phyloP scores from a whole-genome alignment of 2,329 filamentous ascomycete genomes.

The Pseudocercospora macadamiae region DNA sequence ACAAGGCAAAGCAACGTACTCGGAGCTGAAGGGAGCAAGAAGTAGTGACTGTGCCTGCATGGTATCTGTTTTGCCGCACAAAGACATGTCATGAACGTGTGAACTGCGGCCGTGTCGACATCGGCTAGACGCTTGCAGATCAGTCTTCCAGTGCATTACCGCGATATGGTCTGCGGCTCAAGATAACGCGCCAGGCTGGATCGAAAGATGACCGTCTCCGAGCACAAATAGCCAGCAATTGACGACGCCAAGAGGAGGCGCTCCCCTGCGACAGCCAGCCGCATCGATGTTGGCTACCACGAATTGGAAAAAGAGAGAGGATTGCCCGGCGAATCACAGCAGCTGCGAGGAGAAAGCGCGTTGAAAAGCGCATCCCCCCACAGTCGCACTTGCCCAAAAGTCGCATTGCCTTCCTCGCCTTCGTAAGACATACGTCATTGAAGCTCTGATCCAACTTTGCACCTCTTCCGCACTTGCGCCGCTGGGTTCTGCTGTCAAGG shows the following conservation, averaged over 20 bases:
- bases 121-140: conserved; percentile 15
- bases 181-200: conserved; percentile 1
- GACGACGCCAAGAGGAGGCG: conserved; percentile 1
- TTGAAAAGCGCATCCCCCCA: neutral
- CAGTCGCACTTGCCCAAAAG: conserved; percentile 1
- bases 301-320: neutral
- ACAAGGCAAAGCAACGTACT: neutral
- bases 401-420: neutral
- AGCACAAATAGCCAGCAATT: conserved; percentile 2
- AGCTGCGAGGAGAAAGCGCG: neutral
- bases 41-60: conserved; percentile 4
- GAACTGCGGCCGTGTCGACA: conserved; percentile 7
- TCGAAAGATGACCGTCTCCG: conserved; percentile 2
- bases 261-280: neutral
- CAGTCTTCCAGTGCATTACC: conserved; percentile 7
- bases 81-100: conserved; percentile 3
- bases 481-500: neutral
- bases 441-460: neutral
- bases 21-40: neutral
- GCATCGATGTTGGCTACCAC: neutral
- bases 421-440: neutral
- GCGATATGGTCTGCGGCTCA: conserved; percentile 6
- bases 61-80: neutral
- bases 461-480: neutral
- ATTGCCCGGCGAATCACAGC: neutral